Evolutionary conservation across 176 grass and related monocot genomes (phyloP), one percentile per base, ranked within the genome.

Genomic region (Puya raimondii): DNA sequence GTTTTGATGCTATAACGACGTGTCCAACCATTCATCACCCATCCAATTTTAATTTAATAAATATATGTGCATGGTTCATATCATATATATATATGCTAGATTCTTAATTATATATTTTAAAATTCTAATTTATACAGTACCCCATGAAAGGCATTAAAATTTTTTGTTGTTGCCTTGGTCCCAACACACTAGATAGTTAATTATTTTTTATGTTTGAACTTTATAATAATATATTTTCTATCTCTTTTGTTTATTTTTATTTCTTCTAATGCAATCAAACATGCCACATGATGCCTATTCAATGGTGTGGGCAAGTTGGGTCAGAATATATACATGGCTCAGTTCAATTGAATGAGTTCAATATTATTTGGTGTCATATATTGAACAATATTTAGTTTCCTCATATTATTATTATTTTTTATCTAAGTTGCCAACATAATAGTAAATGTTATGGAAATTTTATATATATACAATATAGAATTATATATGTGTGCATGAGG

Each of bases 1-100:
- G 29, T 71, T 58, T 65, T 26, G 67, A 70, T 79, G 57, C 68
- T 71, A 59, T 22, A 49, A 72, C 48, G 23, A 51, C 14, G 59
- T 50, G 20, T 71, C 13, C 64, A 21, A 50, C 66, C 15, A 48
- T 23, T 17, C 17, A 14, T 12, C 18, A 13, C 49, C 18, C 9
- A 70, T 70, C 1, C 47, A 70, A 66, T 17, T 66, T 25, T 48
- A 59, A 26, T 26, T 26, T 26, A 26, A 26, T 26, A 26, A 26
- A 56, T 56, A 56, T n/a, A 56, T 17, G 17, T 57, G n/a, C 13
- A 57, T 17, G 14, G 4, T 16, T 7, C 26, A 14, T 15, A 16
- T 11, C 64, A 66, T 10, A 1, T n/a, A 4, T 15, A 33, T 14
- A 17, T 17, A 27, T 27, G 26, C 9, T 29, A 27, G 42, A 66